Percentiles rank a stretch among this genome's conserved stretches.
These are phyloP conservation scores for Dunaliella sp. DNA, from an alignment of 139 green algal species.

Conservation along the genomic window DNA sequence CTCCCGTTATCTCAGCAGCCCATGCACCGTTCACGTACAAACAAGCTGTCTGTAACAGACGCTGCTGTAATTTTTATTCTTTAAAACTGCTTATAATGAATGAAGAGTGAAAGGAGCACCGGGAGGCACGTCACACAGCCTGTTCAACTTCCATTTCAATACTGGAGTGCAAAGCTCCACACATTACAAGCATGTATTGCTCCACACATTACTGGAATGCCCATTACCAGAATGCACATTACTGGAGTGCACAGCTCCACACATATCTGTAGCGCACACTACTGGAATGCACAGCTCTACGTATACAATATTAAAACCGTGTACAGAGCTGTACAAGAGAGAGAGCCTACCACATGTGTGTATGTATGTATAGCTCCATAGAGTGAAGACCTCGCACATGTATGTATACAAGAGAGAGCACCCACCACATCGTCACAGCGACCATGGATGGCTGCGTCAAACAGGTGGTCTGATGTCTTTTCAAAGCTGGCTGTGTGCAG, in stretches of 20 bases:
- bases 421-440: constrained; percentile 42
- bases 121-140: too few species aligned
- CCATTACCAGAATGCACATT: background rate
- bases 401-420: background rate
- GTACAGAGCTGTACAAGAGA: background rate
- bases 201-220: too few species aligned
- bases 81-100: too few species aligned
- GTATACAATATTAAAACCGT: background rate
- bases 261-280: background rate
- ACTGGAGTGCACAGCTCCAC: background rate
- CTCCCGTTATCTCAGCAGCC: too few species aligned
- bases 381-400: background rate
- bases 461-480: constrained; percentile 98
- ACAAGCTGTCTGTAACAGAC: too few species aligned
- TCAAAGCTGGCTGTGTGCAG: constrained; percentile 98
- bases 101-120: too few species aligned
- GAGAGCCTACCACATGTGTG: background rate
- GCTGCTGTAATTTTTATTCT: too few species aligned
- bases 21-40: too few species aligned
- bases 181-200: too few species aligned
- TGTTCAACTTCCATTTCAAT: too few species aligned
- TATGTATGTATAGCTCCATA: background rate
- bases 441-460: constrained; percentile 91
- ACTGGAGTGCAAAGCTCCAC: too few species aligned
- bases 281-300: background rate